phyloP scores from a whole-genome alignment of 2,329 filamentous ascomycete species.

The Parastagonospora nodorum region DNA sequence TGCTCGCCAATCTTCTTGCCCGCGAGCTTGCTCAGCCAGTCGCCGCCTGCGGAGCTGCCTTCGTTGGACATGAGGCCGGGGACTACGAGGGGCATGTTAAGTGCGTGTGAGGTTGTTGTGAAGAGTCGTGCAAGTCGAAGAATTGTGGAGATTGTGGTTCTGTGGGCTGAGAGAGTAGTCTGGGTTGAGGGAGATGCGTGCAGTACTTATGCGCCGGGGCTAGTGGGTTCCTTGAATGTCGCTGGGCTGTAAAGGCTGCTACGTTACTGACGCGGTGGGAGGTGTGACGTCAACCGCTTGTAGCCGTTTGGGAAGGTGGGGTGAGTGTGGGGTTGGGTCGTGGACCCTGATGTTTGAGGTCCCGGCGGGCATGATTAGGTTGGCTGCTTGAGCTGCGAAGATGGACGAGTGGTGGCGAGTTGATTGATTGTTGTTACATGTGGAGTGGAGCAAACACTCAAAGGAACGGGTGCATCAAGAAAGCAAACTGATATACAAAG shows the following conservation, averaged over 20 bases:
- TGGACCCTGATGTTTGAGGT: too few species aligned
- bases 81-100: constrained; percentile 57
- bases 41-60: constrained; percentile 33
- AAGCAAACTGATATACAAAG: too few species aligned
- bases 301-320: constrained; percentile 18
- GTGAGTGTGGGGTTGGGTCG: neutral
- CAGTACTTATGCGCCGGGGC: constrained; percentile 17
- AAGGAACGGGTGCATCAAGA: too few species aligned
- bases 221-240: constrained; percentile 21
- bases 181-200: neutral
- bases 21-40: constrained; percentile 56
- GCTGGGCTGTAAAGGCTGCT: constrained; percentile 16
- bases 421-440: too few species aligned
- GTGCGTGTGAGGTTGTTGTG: constrained; percentile 6
- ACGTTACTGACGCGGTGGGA: constrained; percentile 10
- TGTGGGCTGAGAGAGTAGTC: neutral
- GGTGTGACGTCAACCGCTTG: constrained; percentile 30
- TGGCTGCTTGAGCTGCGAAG: too few species aligned
- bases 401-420: too few species aligned
- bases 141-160: neutral
- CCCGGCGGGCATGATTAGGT: too few species aligned
- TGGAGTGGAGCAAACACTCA: too few species aligned
- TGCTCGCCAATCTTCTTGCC: constrained; percentile 58
- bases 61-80: constrained; percentile 51
- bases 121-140: constrained; percentile 3